These are phyloP conservation scores for Talaromyces sp. DNA, from an alignment of 2,329 filamentous ascomycete genomes.

Conservation along the genomic window DNA sequence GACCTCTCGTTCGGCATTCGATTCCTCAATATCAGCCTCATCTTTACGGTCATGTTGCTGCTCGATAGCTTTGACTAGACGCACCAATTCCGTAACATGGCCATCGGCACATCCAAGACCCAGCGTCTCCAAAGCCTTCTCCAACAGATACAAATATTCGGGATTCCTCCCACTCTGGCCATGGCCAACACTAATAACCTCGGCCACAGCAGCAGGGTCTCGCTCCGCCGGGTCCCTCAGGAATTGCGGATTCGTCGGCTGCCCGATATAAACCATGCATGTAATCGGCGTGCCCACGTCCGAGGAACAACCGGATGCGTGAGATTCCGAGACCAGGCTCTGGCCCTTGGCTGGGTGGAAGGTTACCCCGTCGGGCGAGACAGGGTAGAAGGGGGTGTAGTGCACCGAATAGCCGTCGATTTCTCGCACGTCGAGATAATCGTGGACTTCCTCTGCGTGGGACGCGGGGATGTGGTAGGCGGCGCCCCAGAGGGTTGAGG, in stretches of 20 bases:
- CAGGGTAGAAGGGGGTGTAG: slow-evolving; percentile 75
- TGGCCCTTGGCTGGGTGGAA: slow-evolving; percentile 1
- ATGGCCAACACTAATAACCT: slow-evolving; percentile 68
- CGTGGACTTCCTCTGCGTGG: slow-evolving; percentile 72
- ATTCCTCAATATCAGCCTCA: slow-evolving; percentile 23
- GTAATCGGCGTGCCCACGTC: slow-evolving; percentile 31
- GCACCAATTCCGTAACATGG: slow-evolving; percentile 78
- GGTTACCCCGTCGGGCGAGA: slow-evolving; percentile 21
- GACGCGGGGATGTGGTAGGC: slow-evolving; percentile 76
- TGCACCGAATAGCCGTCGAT: slow-evolving; percentile 97
- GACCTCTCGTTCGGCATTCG: slow-evolving; percentile 25
- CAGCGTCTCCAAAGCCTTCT: slow-evolving; percentile 66
- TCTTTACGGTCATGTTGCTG: slow-evolving; percentile 16
- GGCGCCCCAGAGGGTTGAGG: slow-evolving; percentile 73
- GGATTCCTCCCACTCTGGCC: slow-evolving; percentile 86
- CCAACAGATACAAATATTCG: slow-evolving; percentile 81
- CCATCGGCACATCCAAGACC: slow-evolving; percentile 72
- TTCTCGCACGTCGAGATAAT: slow-evolving; percentile 91
- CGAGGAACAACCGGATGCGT: slow-evolving; percentile 3
- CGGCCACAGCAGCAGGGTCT: slow-evolving; percentile 69
- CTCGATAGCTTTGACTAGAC: slow-evolving; percentile 63
- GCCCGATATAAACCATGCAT: slow-evolving; percentile 86
- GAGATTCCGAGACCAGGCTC: not conserved
- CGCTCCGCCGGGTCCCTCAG: slow-evolving; percentile 53
- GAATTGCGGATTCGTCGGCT: slow-evolving; percentile 90